A percentile compares a stretch with the other conserved stretches of the same genome.
Conservation (phyloP, 176 grass and related monocot species). For the Avena sativa region DNA sequence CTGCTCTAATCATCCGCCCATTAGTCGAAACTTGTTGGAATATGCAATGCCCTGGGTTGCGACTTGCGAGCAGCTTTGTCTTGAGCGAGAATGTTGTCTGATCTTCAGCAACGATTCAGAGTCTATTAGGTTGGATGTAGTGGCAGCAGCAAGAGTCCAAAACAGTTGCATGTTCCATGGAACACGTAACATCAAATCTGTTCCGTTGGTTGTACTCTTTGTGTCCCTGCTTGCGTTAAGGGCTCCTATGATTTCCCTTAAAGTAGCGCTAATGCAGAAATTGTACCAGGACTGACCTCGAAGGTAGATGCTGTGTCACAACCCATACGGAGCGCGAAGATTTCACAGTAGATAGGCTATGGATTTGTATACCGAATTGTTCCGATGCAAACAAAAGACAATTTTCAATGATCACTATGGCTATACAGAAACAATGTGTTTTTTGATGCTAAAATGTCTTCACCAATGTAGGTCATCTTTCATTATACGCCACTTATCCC, state of each 20-base stretch:
- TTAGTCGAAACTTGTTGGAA: conserved; percentile 37
- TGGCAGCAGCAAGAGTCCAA: conserved; percentile 10
- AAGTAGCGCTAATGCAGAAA: neutral
- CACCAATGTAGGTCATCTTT: no score
- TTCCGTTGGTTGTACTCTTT: neutral
- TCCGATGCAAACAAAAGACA: no score
- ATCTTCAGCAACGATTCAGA: neutral
- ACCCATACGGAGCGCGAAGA: no score
- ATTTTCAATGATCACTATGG: no score
- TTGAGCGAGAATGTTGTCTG: neutral
- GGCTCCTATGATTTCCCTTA: neutral
- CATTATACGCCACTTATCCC: no score
- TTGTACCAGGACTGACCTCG: no score
- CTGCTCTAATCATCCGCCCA: conserved; percentile 29
- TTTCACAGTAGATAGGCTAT: no score
- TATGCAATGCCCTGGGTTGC: neutral
- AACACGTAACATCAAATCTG: neutral
- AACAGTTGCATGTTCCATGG: neutral
- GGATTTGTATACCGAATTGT: no score
- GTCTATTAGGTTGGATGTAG: neutral
- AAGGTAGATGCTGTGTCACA: no score
- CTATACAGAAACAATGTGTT: no score
- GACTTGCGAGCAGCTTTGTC: neutral
- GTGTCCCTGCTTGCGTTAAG: neutral
- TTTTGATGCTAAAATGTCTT: no score